A percentile compares a stretch with the other conserved stretches of the same genome.
Evolutionary conservation across 345 rosid genomes (phyloP).

Genomic region (Citrus hindsii): DNA sequence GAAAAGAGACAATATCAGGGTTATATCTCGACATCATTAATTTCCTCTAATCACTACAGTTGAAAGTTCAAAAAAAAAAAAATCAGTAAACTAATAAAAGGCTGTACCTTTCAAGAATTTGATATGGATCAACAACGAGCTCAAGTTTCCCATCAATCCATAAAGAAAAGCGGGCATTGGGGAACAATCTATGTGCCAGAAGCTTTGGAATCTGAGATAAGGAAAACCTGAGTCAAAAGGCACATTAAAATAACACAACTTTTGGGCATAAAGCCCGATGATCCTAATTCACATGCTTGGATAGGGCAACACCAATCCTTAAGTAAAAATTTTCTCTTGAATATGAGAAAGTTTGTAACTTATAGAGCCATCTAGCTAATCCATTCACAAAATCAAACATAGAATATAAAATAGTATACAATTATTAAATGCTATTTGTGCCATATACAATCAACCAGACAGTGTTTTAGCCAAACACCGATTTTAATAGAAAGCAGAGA

Average conservation of each 20-base stretch:
- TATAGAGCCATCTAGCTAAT: neutral
- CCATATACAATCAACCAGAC: neutral
- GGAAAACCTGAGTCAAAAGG: constrained; percentile 19
- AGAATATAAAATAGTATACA: neutral
- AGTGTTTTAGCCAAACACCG: neutral
- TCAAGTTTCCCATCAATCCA: constrained; percentile 99
- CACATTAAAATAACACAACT: neutral
- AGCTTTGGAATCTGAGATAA: constrained; percentile 70
- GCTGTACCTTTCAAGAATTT: constrained; percentile 87
- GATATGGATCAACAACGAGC: constrained; percentile 91
- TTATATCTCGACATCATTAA: neutral
- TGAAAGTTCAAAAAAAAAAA: neutral
- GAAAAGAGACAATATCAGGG: neutral
- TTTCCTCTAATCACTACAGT: neutral
- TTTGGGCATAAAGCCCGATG: neutral
- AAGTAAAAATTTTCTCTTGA: neutral
- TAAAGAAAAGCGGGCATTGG: constrained; percentile 83
- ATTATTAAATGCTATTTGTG: neutral
- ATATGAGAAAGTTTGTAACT: neutral
- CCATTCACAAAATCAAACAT: neutral
- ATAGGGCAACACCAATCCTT: neutral
- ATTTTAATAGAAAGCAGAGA: neutral
- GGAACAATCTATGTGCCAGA: constrained; percentile 81
- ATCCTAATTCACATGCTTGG: neutral
- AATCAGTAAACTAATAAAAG: neutral